Percentiles rank a stretch among this genome's conserved stretches.
These are phyloP conservation scores for Tetracladium marchalianum DNA, from an alignment of 495 filamentous ascomycete genomes.

Conservation along the genomic window DNA sequence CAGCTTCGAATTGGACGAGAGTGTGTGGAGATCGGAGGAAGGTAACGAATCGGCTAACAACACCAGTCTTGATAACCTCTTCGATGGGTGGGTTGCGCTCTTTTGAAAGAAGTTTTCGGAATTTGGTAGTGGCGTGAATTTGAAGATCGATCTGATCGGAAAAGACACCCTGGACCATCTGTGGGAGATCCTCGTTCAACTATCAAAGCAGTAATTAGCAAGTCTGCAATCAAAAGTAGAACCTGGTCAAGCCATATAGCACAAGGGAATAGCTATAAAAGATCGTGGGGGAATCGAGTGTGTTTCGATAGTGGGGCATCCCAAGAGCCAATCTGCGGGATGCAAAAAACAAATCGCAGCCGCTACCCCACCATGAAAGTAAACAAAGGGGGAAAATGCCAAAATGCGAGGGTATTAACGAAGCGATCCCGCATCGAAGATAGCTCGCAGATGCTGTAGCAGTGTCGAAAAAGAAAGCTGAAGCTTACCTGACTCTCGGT, in stretches of 20 bases:
- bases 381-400: constrained; percentile 11
- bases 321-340: too few relatives aligned
- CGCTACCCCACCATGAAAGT: constrained; percentile 19
- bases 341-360: constrained; percentile 4
- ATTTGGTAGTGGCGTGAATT: constrained; percentile 98
- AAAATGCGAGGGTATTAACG: neutral
- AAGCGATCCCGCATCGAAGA: neutral
- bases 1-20: constrained; percentile 97
- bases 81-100: constrained; percentile 99
- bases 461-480: neutral
- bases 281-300: too few relatives aligned
- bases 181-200: constrained; percentile 95
- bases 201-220: constrained; percentile 29
- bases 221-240: neutral
- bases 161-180: constrained; percentile 97
- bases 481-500: constrained; percentile 91
- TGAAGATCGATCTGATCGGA: constrained; percentile 97
- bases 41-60: constrained; percentile 94
- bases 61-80: constrained; percentile 97
- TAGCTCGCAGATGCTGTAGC: neutral
- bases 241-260: too few relatives aligned
- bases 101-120: constrained; percentile 94
- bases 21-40: constrained; percentile 98
- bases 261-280: too few relatives aligned
- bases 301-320: too few relatives aligned